Base-by-base conservation (phyloP, 352 stramenopile species). In the Globisporangium spinosum region DNA sequence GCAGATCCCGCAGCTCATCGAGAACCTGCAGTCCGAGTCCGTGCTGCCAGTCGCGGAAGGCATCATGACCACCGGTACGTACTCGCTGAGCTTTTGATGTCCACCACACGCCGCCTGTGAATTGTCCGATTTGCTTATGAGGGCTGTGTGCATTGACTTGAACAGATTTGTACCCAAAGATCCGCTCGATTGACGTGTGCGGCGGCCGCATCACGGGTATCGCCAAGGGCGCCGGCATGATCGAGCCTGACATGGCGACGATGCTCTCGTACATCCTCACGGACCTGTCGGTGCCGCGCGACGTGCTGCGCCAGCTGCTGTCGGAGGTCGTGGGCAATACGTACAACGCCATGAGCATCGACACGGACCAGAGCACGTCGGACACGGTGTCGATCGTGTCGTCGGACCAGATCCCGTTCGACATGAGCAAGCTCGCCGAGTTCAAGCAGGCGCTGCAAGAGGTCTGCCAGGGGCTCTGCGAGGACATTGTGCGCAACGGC, bases 211-310 rank as follows among this genome's bases (percentile, higher is more conserved):
- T 99, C 67, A 96, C 98, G 23, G 97, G 96, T 51, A 98, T 99
- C 67, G 97, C 97, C 67, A 99, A 99, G 77, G 97, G 97, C 15
- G 98, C 98, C 10, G 98, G 98, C 51, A 99, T 99, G 98, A 98
- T 99, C 70, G 97, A 99, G 77, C 97, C 97, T 7, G 97, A 99
- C 73, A 98, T 99, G 94, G 84, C 94, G 64, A 89, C 79, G 40
- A 96, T 98, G 87, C 78, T 98, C 32, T 87, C 82, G 40, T 92
- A 91, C 70, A 93, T 94, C 51, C 90, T 95, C 49, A 95, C 96
- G 72, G 86, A 94, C 62, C 74, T 94, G 55, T 88, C 87, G 66
- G 83, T 94, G 59, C 87, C 90, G 32, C 87, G 88, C 58, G 85
- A 95, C 56, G 78, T 89, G 66, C 74, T 98, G 55, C 87, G 90